Evolutionary conservation across 495 filamentous ascomycete genomes (phyloP), one percentile per base, ranked within the genome.

Genomic region (Pyrenopolyporus hunteri): DNA sequence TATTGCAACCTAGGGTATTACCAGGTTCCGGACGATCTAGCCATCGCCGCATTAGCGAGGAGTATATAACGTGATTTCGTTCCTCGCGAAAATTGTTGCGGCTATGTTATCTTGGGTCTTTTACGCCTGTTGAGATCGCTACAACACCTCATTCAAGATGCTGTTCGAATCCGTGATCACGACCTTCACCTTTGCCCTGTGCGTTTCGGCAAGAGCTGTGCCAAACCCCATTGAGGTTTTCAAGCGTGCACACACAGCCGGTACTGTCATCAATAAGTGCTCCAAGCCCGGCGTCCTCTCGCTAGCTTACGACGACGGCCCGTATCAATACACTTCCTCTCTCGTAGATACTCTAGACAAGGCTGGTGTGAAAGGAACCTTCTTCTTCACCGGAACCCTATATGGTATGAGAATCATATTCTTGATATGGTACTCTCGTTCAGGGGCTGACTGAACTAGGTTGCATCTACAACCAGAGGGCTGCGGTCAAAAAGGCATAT

Each of bases 241-340:
- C 64, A 75, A 74, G 55, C 70, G 74, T 14, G 70, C 67, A 2
- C 68, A 73, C 32, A 70, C 63, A 5, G 64, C 73, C 1, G 77
- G 77, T 6, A 64, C 67, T 20, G 73, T 80, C 32, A 75, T 79
- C 47, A 72, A 65, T 19, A 69, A 74, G 39, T 80, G 78, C 70
- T 57, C 59, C 46, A 69, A 66, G 52, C 72, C 78, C 0, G 76
- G 76, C 20, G 68, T 76, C 56, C 68, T 80, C 9, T 74, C 76
- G 1, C 62, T 80, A 33, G 90, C 89, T 0, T 93, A 83, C 69
- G 89, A 92, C 49, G 89, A 93, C 64, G 89, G 89, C 0, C 88
- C 89, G 6, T 86, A 84, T 43, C 73, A 80, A 26, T 71, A 65
- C 36, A 73, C 71, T 0, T 70, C 69, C 2, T 63, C 62, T 4